Evolutionary conservation across 495 filamentous ascomycete species (phyloP).

Genomic region (Hypoxylon subgilvum): DNA sequence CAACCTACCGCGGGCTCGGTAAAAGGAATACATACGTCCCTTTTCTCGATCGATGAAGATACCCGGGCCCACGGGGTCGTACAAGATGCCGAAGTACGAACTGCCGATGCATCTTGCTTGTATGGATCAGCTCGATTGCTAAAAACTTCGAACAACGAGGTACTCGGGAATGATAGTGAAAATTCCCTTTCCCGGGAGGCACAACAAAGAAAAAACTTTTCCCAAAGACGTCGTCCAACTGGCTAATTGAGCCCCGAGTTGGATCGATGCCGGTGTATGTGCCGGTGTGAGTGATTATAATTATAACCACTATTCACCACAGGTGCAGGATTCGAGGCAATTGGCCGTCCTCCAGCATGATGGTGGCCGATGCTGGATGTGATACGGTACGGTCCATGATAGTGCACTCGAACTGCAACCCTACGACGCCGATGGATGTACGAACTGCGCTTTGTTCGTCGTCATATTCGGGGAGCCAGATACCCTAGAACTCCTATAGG

Average conservation of each 20-base stretch:
- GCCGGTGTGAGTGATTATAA: conserved; percentile 4
- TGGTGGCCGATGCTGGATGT: conserved; percentile 7
- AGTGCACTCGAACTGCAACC: conserved; percentile 1
- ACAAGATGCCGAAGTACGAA: conserved; percentile 23
- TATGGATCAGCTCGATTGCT: conserved; percentile 32
- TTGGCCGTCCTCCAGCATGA: conserved; percentile 4
- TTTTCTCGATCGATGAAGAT: background rate
- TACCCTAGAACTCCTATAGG: conserved; percentile 9
- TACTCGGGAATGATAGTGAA: conserved; percentile 16
- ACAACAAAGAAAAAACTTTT: conserved; percentile 19
- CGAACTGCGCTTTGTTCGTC: conserved; percentile 10
- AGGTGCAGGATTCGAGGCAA: conserved; percentile 7
- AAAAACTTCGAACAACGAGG: conserved; percentile 28
- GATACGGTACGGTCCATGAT: background rate
- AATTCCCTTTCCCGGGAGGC: conserved; percentile 23
- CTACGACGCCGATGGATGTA: conserved; percentile 7
- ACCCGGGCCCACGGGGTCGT: conserved; percentile 3
- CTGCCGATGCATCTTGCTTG: conserved; percentile 20
- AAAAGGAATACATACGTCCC: conserved; percentile 19
- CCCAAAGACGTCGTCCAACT: conserved; percentile 1
- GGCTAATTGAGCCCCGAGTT: conserved; percentile 13
- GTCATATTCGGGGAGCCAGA: conserved; percentile 6
- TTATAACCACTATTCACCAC: background rate
- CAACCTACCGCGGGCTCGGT: too few species aligned
- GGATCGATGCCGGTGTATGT: conserved; percentile 10